phyloP scores from a whole-genome alignment of 768 basidiomycete species.

The Mycena leptocephala region DNA sequence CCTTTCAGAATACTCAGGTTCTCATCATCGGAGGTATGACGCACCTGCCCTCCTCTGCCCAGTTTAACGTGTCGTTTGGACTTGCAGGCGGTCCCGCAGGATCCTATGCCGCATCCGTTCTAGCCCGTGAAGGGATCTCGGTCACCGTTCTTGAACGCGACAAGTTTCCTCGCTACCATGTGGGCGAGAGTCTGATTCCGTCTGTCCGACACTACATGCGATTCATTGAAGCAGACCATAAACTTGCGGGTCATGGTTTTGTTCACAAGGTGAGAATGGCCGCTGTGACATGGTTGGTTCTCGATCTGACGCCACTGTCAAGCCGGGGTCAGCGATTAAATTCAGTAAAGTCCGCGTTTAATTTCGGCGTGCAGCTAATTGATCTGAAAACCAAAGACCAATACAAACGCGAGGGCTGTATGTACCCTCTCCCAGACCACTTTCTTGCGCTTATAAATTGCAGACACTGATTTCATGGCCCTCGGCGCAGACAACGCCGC shows the following conservation, averaged over 20 bases:
- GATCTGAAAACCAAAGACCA: constrained; percentile 51
- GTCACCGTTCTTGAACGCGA: constrained; percentile 70
- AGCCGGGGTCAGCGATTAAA: constrained; percentile 78
- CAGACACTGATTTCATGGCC: constrained; percentile 76
- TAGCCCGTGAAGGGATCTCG: constrained; percentile 70
- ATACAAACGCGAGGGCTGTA: constrained; percentile 77
- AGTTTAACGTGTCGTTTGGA: background rate
- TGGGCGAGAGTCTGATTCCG: constrained; percentile 75
- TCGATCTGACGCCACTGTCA: constrained; percentile 23
- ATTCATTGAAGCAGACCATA: constrained; percentile 72
- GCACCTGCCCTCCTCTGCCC: background rate
- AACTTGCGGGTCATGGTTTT: constrained; percentile 66
- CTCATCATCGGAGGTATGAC: constrained; percentile 30
- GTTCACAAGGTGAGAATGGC: constrained; percentile 59
- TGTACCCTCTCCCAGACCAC: constrained; percentile 40
- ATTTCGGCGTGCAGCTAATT: constrained; percentile 2
- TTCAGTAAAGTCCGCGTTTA: constrained; percentile 52
- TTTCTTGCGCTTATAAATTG: background rate
- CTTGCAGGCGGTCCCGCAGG: constrained; percentile 68
- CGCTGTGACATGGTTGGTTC: constrained; percentile 10
- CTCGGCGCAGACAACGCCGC: constrained; percentile 69
- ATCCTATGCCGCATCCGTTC: constrained; percentile 69
- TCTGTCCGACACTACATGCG: constrained; percentile 73
- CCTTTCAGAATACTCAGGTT: constrained; percentile 30
- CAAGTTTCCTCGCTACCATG: constrained; percentile 73